Evolutionary conservation across 2,329 filamentous ascomycete genomes (phyloP).

Genomic region (Hypoxylon sp.): DNA sequence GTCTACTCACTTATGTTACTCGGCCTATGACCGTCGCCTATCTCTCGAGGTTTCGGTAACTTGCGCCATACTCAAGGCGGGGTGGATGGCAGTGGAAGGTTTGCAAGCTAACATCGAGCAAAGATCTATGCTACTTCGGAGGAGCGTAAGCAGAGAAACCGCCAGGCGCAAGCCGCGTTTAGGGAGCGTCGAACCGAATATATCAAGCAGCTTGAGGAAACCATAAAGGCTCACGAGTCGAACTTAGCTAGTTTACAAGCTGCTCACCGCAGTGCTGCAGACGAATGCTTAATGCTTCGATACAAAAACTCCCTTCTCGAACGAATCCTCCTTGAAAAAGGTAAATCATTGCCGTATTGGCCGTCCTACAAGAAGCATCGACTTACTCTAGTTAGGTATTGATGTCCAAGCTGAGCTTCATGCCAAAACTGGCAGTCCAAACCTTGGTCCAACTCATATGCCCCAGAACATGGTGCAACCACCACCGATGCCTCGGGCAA

Average conservation of each 20-base stretch:
- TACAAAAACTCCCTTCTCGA: constrained; percentile 99
- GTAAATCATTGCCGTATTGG: constrained; percentile 61
- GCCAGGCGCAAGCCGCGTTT: constrained; percentile 97
- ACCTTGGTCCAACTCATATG: constrained; percentile 78
- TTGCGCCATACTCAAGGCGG: constrained; percentile 1
- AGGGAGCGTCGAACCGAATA: constrained; percentile 97
- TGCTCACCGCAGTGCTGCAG: constrained; percentile 92
- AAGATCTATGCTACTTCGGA: constrained; percentile 99
- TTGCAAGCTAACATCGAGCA: constrained; percentile 40
- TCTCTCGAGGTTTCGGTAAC: constrained; percentile 11
- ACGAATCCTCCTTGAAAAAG: constrained; percentile 95
- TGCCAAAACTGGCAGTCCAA: constrained; percentile 90
- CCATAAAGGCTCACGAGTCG: constrained; percentile 96
- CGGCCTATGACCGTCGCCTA: constrained; percentile 17
- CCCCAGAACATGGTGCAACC: constrained; percentile 78
- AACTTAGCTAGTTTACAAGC: constrained; percentile 93
- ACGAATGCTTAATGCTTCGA: constrained; percentile 97
- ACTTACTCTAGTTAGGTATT: constrained; percentile 73
- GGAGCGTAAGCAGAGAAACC: constrained; percentile 96
- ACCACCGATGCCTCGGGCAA: constrained; percentile 83
- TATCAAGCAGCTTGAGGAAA: constrained; percentile 98
- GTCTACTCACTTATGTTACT: constrained; percentile 50
- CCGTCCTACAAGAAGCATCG: not conserved
- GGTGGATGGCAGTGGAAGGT: constrained; percentile 14
- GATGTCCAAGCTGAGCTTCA: constrained; percentile 97